Evolutionary conservation across 495 filamentous ascomycete genomes (phyloP), one percentile per base, ranked within the genome.

Genomic region (Penicillium diatomitis): DNA sequence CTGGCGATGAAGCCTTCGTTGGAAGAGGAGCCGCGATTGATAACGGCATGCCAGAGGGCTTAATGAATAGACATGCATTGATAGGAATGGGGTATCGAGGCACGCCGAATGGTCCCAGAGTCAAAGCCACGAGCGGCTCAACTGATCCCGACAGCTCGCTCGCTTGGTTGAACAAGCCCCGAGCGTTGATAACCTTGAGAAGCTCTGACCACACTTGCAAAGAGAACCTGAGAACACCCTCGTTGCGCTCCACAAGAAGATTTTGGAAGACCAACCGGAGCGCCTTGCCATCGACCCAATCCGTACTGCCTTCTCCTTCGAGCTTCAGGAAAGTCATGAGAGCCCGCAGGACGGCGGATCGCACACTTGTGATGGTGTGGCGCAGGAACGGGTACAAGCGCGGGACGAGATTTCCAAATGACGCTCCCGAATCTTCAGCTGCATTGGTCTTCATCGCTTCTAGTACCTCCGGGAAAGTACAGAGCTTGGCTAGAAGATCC

Each of bases 321-420:
- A 98, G 84, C 54, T 86, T 82, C 49, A 94, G 74, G 66, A 98
- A 98, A 0, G 91, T 97, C 60, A 91, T 81, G 8, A 98, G 77
- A 44, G 92, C 92, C 43, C 95, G 83, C 9, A 98, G 75, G 20
- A 97, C 94, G 5, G 92, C 92, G 36, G 88, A 85, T 32, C 92
- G 86, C 42, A 98, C 92, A 49, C 83, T 94, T 6, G 88, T 95
- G 57, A 98, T 97, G 6, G 94, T 97, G 63, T 98, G 92, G 34
- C 92, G 85, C 28, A 98, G 71, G 72, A 98, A 98, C 2, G 92
- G 91, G 59, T 95, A 98, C 28, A 98, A 80, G 42, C 92, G 81
- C 38, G 92, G 92, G 28, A 98, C 94, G 38, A 98, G 76, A 49
- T 88, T 80, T 4, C 86, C 85, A 64, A 98, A 98, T 38, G 90